Evolutionary conservation across 306 rosid species (phyloP).

Genomic region (Rosa persica): DNA sequence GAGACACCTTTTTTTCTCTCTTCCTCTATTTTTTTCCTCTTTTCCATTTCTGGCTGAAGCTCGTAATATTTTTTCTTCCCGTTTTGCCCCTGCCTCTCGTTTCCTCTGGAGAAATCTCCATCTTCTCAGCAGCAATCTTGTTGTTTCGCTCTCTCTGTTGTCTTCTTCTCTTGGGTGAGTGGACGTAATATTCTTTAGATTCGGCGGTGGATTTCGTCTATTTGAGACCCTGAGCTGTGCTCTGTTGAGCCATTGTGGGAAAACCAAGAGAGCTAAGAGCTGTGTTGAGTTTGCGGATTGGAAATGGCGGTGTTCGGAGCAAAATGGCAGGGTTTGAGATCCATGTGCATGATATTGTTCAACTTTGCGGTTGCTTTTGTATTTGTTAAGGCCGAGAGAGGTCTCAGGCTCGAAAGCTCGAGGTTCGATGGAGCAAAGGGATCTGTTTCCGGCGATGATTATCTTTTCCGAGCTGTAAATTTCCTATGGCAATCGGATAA

Average conservation of each 20-base stretch:
- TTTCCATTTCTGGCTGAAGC: neutral
- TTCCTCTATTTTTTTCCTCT: neutral
- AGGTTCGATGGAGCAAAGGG: constrained; percentile 31
- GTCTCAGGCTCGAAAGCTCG: constrained; percentile 38
- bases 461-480: constrained; percentile 44
- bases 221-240: neutral
- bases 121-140: neutral
- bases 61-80: neutral
- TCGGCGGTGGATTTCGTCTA: neutral
- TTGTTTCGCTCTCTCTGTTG: neutral
- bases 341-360: constrained; percentile 41
- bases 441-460: constrained; percentile 24
- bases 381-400: constrained; percentile 62
- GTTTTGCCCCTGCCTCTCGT: neutral
- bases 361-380: constrained; percentile 37
- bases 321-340: constrained; percentile 41
- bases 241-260: neutral
- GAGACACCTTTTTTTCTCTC: neutral
- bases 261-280: neutral
- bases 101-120: neutral
- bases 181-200: neutral
- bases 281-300: neutral
- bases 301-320: constrained; percentile 37
- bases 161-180: neutral
- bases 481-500: constrained; percentile 69